phyloP scores from a whole-genome alignment of 352 stramenopile species.

The Phytophthora macrochlamydospora region DNA sequence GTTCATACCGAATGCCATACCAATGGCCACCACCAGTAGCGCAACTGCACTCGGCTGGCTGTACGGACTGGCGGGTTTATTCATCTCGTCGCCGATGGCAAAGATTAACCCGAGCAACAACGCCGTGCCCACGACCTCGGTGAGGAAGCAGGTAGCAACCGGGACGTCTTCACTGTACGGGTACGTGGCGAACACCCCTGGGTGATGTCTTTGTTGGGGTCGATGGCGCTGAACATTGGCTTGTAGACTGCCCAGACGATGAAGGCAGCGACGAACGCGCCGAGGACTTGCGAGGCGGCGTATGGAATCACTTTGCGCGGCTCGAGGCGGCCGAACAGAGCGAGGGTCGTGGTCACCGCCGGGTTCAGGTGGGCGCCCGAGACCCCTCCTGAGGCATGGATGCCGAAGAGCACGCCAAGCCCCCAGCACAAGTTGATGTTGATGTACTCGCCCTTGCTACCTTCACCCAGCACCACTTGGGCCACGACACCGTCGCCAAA shows the following conservation, averaged over 20 bases:
- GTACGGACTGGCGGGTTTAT: slow-evolving; percentile 50
- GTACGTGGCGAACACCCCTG: slow-evolving; percentile 56
- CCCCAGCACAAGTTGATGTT: slow-evolving; percentile 68
- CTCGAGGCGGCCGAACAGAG: slow-evolving; percentile 49
- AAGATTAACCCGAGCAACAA: slow-evolving; percentile 56
- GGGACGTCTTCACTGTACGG: slow-evolving; percentile 39
- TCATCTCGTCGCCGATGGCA: slow-evolving; percentile 48
- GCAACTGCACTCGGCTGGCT: slow-evolving; percentile 43
- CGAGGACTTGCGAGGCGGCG: slow-evolving; percentile 45
- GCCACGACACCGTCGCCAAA: slow-evolving; percentile 71
- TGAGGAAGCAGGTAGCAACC: slow-evolving; percentile 50
- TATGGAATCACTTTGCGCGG: slow-evolving; percentile 53
- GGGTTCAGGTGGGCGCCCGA: slow-evolving; percentile 67
- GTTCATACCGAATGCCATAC: slow-evolving; percentile 72
- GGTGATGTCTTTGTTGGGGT: slow-evolving; percentile 39
- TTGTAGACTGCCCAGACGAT: slow-evolving; percentile 61
- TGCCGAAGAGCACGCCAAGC: slow-evolving; percentile 61
- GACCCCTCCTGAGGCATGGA: slow-evolving; percentile 54
- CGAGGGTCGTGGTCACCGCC: slow-evolving; percentile 56
- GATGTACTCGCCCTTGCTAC: slow-evolving; percentile 55
- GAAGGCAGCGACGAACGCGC: slow-evolving; percentile 48
- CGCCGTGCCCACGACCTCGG: slow-evolving; percentile 53
- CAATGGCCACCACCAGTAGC: slow-evolving; percentile 54
- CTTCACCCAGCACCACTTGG: slow-evolving; percentile 53
- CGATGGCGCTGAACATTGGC: slow-evolving; percentile 46